A percentile compares a stretch with the other conserved stretches of the same genome.
Conservation (phyloP, 2,329 filamentous ascomycete species). For the Pyrenophora tritici-repentis region DNA sequence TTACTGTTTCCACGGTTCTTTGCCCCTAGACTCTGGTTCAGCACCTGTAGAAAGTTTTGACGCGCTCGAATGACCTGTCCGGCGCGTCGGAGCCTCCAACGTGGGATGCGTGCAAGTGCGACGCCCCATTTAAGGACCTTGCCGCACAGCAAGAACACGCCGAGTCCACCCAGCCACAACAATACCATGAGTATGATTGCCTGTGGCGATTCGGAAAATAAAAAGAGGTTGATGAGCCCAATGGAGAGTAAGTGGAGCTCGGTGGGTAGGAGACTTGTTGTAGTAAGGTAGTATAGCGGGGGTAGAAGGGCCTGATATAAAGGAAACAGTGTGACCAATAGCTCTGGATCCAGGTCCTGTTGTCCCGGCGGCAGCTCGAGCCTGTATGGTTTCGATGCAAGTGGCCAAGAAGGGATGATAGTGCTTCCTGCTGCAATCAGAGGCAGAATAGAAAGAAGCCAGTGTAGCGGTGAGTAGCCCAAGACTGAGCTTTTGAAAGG, state of each 20-base stretch:
- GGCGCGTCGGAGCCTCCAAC: conserved; percentile 79
- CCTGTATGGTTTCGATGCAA: conserved; percentile 43
- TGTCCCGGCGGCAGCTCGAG: conserved; percentile 39
- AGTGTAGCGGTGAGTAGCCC: conserved; percentile 72
- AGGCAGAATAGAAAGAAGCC: conserved; percentile 75
- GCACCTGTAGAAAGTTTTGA: conserved; percentile 50
- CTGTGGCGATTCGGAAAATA: conserved; percentile 71
- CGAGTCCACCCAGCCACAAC: conserved; percentile 68
- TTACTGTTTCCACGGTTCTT: conserved; percentile 28
- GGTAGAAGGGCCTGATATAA: conserved; percentile 78
- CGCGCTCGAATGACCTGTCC: conserved; percentile 51
- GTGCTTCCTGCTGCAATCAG: conserved; percentile 59
- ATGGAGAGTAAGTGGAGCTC: conserved; percentile 88
- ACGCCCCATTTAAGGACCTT: conserved; percentile 83
- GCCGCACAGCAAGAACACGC: conserved; percentile 73
- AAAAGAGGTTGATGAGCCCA: conserved; percentile 77
- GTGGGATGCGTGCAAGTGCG: conserved; percentile 82
- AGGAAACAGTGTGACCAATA: conserved; percentile 72
- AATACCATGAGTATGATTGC: conserved; percentile 50
- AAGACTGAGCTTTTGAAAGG: conserved; percentile 64
- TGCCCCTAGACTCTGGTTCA: conserved; percentile 45
- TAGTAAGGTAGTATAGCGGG: conserved; percentile 79
- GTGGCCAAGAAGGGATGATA: conserved; percentile 40
- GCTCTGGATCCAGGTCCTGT: conserved; percentile 59
- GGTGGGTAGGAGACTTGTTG: conserved; percentile 82